phyloP scores from a whole-genome alignment of 352 stramenopile species.

The Globisporangium nodosum region DNA sequence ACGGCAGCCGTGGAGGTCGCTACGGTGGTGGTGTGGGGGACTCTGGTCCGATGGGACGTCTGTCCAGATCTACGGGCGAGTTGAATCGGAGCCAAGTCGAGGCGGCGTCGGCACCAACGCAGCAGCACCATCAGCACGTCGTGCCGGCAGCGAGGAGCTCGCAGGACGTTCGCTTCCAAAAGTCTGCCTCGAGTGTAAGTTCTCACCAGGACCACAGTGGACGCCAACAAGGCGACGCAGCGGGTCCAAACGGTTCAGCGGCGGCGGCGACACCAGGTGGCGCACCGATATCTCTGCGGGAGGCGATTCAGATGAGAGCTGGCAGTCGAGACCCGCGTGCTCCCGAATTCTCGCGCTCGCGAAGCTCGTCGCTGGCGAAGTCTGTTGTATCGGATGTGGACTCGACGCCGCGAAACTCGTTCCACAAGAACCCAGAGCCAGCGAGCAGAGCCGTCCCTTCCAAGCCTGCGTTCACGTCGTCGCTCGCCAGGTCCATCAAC shows the following conservation, averaged over 20 bases:
- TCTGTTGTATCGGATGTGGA: constrained; percentile 13
- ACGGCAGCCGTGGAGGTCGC: not conserved
- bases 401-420: constrained; percentile 1
- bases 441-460: not conserved
- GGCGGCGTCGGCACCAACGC: not conserved
- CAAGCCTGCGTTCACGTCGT: constrained; percentile 4
- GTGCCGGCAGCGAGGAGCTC: constrained; percentile 23
- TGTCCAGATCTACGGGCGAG: constrained; percentile 11
- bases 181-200: constrained; percentile 10
- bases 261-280: not conserved
- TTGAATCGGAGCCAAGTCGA: constrained; percentile 1
- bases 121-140: not conserved
- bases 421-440: constrained; percentile 8
- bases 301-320: constrained; percentile 5
- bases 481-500: not conserved
- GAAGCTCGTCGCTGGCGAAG: constrained; percentile 13
- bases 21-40: constrained; percentile 2
- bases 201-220: not conserved
- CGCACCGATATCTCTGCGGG: constrained; percentile 6
- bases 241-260: not conserved
- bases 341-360: constrained; percentile 13
- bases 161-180: constrained; percentile 44
- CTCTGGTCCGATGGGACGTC: not conserved
- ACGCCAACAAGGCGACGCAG: not conserved
- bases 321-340: constrained; percentile 18